Conservation (phyloP, 2,329 filamentous ascomycete species). For the Drechslerella stenobrocha region DNA sequence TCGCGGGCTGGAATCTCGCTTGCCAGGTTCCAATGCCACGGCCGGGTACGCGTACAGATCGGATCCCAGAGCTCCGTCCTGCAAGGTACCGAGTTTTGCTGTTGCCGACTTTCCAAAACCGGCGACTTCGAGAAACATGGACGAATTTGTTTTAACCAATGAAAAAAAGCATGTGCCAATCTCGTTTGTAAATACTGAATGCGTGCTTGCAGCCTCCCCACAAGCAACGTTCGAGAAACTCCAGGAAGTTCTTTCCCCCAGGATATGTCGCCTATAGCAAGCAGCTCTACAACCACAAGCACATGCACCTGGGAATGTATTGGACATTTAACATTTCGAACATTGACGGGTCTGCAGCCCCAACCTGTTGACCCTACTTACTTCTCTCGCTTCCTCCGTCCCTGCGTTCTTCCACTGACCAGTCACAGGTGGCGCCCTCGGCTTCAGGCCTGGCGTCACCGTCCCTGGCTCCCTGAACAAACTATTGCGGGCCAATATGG, state of each 20-base stretch:
- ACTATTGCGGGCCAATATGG: too few relatives aligned
- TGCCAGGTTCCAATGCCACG: background rate
- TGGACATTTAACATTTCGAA: constrained; percentile 35
- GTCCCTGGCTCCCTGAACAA: too few relatives aligned
- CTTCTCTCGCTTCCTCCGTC: constrained; percentile 29
- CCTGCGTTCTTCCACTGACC: constrained; percentile 37
- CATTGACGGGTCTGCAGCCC: constrained; percentile 29
- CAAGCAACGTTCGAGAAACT: constrained; percentile 1
- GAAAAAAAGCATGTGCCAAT: background rate
- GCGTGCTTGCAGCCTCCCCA: background rate
- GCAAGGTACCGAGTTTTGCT: constrained; percentile 37
- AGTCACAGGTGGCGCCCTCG: too few relatives aligned
- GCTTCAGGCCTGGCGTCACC: too few relatives aligned
- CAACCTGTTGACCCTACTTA: constrained; percentile 18
- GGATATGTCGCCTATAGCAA: constrained; percentile 23
- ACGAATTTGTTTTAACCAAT: background rate
- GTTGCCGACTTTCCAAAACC: constrained; percentile 18
- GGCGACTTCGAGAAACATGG: background rate
- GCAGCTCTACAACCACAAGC: constrained; percentile 14
- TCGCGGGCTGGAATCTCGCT: constrained; percentile 6
- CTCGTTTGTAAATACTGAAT: background rate
- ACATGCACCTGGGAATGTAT: constrained; percentile 10
- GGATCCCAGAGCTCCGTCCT: constrained; percentile 30
- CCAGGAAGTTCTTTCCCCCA: constrained; percentile 15
- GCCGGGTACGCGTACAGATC: constrained; percentile 12